These are phyloP conservation scores for Xylaria acuta DNA, from an alignment of 495 filamentous ascomycete species.

Conservation along the genomic window DNA sequence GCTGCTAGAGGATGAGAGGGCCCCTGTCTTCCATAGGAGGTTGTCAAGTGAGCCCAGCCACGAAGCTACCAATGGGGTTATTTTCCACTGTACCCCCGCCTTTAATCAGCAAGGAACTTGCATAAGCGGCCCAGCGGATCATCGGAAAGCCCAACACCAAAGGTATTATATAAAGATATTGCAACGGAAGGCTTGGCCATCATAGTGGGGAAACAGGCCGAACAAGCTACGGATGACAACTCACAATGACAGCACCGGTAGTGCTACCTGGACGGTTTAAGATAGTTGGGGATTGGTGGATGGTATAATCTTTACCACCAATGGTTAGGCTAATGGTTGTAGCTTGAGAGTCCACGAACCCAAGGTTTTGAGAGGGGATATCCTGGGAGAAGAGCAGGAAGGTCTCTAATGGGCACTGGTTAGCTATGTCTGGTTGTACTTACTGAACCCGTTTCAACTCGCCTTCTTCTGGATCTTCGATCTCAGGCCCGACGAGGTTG, in stretches of 20 bases:
- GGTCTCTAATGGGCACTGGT: conserved; percentile 64
- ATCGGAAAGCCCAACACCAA: neutral
- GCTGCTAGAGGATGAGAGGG: conserved; percentile 61
- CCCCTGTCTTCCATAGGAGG: conserved; percentile 63
- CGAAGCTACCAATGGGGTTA: conserved; percentile 82
- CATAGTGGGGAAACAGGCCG: neutral
- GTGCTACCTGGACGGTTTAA: conserved; percentile 82
- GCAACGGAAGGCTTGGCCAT: neutral
- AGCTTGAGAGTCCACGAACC: conserved; percentile 78
- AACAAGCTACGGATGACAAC: neutral
- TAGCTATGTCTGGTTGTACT: conserved; percentile 25
- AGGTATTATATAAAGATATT: neutral
- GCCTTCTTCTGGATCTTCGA: conserved; percentile 72
- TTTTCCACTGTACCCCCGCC: conserved; percentile 68
- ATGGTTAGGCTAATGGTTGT: conserved; percentile 70
- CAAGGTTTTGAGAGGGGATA: conserved; percentile 78
- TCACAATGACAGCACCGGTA: conserved; percentile 72
- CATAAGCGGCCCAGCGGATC: neutral
- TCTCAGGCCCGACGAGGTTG: conserved; percentile 50
- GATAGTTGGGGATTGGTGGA: conserved; percentile 85
- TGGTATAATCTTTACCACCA: conserved; percentile 70
- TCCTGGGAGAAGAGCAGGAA: conserved; percentile 82
- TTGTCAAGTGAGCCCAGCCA: conserved; percentile 75
- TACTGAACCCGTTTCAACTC: conserved; percentile 24
- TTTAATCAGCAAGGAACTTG: conserved; percentile 59